phyloP scores from a whole-genome alignment of 768 basidiomycete genomes.

The Tylopilus plumbeoviolaceoides region DNA sequence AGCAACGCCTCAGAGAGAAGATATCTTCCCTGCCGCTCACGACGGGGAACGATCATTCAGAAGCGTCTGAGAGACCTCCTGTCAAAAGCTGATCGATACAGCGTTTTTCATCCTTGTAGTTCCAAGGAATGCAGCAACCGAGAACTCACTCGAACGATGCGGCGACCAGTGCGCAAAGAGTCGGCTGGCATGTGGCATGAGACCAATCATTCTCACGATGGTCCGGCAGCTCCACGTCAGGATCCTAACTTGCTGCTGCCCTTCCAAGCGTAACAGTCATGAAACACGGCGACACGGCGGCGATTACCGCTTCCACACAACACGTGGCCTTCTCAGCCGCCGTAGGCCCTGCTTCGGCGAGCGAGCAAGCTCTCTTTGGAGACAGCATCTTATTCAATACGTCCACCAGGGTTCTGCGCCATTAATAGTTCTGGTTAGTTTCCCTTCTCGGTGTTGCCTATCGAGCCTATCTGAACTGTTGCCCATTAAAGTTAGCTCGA shows the following conservation, averaged over 20 bases:
- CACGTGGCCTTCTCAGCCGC: neutral
- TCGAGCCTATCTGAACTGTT: neutral
- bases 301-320: neutral
- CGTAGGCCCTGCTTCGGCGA: neutral
- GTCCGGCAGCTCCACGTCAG: neutral
- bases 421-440: slow-evolving; percentile 7
- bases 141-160: slow-evolving; percentile 8
- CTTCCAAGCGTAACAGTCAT: neutral
- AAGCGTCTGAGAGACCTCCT: slow-evolving; percentile 27
- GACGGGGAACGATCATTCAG: slow-evolving; percentile 25
- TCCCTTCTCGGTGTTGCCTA: neutral
- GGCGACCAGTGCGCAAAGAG: neutral
- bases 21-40: slow-evolving; percentile 17
- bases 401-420: neutral
- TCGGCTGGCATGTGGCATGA: neutral
- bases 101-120: slow-evolving; percentile 16
- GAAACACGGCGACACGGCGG: neutral
- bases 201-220: neutral
- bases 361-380: neutral
- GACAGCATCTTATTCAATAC: neutral
- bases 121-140: neutral
- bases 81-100: slow-evolving; percentile 24
- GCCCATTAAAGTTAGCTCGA: neutral
- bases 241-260: neutral
- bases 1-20: slow-evolving; percentile 32